A percentile compares a stretch with the other conserved stretches of the same genome.
phyloP scores from a whole-genome alignment of 1,139 yeast genomes.

The Pneumocystis carinii region DNA sequence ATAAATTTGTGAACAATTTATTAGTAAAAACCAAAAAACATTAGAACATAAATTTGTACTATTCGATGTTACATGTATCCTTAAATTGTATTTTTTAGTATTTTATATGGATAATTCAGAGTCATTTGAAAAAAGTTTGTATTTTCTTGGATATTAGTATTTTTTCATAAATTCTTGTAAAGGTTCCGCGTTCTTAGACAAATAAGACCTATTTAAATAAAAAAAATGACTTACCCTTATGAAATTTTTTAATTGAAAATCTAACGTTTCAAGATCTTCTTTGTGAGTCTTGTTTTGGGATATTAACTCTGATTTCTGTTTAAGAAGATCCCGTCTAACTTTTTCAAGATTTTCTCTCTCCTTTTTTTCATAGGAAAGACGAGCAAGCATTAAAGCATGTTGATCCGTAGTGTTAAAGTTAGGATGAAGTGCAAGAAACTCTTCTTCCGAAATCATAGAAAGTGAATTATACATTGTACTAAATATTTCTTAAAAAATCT shows the following conservation, averaged over 20 bases:
- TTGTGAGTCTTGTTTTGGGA: constrained; percentile 19
- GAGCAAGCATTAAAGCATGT: constrained; percentile 21
- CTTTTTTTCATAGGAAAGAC: constrained; percentile 19
- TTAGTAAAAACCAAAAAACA: too few species aligned
- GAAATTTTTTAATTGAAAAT: constrained; percentile 18
- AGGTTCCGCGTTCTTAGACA: not conserved
- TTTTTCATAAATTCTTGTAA: not conserved
- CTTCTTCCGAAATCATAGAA: constrained; percentile 22
- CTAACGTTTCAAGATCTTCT: constrained; percentile 19
- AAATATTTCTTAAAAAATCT: not conserved
- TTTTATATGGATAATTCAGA: not conserved
- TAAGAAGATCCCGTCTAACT: constrained; percentile 18
- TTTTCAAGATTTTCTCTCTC: constrained; percentile 22
- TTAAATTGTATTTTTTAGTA: not conserved
- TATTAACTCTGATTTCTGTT: constrained; percentile 16
- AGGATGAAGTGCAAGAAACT: constrained; percentile 20
- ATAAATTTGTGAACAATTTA: not conserved
- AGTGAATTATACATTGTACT: constrained; percentile 20
- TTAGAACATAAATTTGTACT: too few species aligned
- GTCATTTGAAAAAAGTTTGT: not conserved
- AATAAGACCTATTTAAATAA: not conserved
- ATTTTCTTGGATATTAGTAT: not conserved
- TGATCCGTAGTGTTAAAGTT: constrained; percentile 14
- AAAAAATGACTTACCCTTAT: constrained; percentile 13
- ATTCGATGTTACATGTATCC: not conserved